Evolutionary conservation across 176 grass and related monocot species (phyloP), one percentile per base, ranked within the genome.

Genomic region (maize (Zea mays)): DNA sequence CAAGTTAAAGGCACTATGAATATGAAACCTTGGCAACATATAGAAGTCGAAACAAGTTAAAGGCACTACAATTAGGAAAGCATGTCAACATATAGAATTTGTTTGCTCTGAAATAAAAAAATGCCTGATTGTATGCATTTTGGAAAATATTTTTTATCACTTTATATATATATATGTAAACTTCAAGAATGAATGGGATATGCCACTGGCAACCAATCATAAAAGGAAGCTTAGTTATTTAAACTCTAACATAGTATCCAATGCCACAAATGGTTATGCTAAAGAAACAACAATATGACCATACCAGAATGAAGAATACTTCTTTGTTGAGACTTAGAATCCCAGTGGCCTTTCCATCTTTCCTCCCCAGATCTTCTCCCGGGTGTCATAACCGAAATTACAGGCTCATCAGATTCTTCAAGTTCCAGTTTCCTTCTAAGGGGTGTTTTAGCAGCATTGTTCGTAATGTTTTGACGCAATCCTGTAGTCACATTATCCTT

Each of bases 241-340:
- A 62, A 66, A 51, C 20, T 67, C 47, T 14, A 20, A 40, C 62
- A 77, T 59, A 17, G 49, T 82, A 66, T n/a, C 49, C 62, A 19
- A 38, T 78, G 46, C 27, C 33, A 20, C 38, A 69, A 62, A 76
- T 78, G 67, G 77, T 59, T 36, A 8, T 3, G 41, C 36, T 82
- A 83, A 81, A 61, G 20, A 81, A 90, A 76, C 4, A 39, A 67
- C 10, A 19, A 78, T n/a, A 82, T 27, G 39, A 61, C 21, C 69
- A 70, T 77, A 86, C 91, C 91, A 79, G 88, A 99, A 75, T 62
- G 81, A 83, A 87, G 37, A 51, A 81, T 86, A 87, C 72, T 94
- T 90, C 83, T 68, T 81, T 85, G 87, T 45, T 86, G 85, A 46
- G 79, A 81, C 33, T 83, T 98, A 21, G 78, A 16, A 2, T 90